Base-by-base conservation (phyloP, 768 basidiomycete species). In the Clitopilus hobsonii region DNA sequence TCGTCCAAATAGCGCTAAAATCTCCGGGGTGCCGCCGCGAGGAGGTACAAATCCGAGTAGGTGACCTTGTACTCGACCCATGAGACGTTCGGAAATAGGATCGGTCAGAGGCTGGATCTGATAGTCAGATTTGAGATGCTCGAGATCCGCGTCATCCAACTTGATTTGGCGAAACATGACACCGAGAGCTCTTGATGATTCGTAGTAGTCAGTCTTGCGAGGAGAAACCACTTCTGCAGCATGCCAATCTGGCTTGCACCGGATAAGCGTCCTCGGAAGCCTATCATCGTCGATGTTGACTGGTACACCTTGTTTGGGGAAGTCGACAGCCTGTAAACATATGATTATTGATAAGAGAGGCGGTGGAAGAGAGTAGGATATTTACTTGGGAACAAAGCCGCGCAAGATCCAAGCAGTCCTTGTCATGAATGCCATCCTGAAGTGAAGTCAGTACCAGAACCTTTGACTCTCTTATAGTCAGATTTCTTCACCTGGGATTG, bases 231-330 rank as follows among this genome's bases (percentile, higher is more conserved):
- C 76, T 60, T 87, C 85, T 14, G 79, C 78, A 20, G 77, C 78
- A 56, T 89, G 82, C 90, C 90, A 92, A 64, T 92, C 90, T 0
- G 90, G 90, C 61, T 87, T 91, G 65, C 78, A 82, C 16, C 76
- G 75, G 45, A 89, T 88, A 14, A 88, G 71, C 0, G 72, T 65
- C 10, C 69, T 66, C 3, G 90, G 89, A 26, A 88, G 65, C 25
- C 55, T 47, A 41, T 71, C 58, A 3, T 69, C 62, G 22, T 72
- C 69, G 25, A 86, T 70, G 49, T 84, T 70, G 23, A 89, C 86
- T 1, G 82, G 79, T 30, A 80, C 79, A 7, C 89, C 90, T 58
- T 86, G 84, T 69, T 91, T 92, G 0, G 88, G 83, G 64, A 89
- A 92, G 62, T 91, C 90, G 3, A 92, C 89, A 0, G 89, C 89